Evolutionary conservation across 2,329 filamentous ascomycete genomes (phyloP).

Genomic region (Remersonia thermophila): DNA sequence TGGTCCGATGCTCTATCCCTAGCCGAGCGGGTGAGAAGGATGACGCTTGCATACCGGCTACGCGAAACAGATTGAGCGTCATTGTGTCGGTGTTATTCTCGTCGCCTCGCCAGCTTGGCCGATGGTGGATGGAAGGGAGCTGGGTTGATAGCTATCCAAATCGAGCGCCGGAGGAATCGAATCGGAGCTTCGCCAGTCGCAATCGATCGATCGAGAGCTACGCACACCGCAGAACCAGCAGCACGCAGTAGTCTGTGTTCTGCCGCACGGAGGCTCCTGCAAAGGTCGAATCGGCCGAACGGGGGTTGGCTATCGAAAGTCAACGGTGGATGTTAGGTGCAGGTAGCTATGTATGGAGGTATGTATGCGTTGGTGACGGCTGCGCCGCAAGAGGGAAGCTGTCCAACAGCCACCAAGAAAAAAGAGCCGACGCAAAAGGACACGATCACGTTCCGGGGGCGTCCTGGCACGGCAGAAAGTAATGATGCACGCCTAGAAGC

Average conservation of each 20-base stretch:
- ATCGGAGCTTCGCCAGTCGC: not conserved
- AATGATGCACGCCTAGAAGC: constrained; percentile 7
- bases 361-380: not conserved
- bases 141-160: constrained; percentile 2
- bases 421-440: constrained; percentile 4
- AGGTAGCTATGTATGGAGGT: not conserved
- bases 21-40: too few species aligned
- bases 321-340: too few species aligned
- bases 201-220: too few species aligned
- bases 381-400: not conserved
- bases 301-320: too few species aligned
- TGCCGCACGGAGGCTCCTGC: too few species aligned
- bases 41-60: constrained; percentile 43
- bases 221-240: too few species aligned
- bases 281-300: too few species aligned
- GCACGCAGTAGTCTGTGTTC: too few species aligned
- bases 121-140: too few species aligned
- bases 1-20: too few species aligned
- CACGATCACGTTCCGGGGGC: constrained; percentile 11
- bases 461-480: constrained; percentile 4
- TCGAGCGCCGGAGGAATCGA: not conserved
- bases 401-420: not conserved
- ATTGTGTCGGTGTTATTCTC: constrained; percentile 22
- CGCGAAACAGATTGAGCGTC: constrained; percentile 46
- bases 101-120: too few species aligned